Base-by-base conservation (phyloP, 129 eudicot species). In the Flaveria ramosissima region DNA sequence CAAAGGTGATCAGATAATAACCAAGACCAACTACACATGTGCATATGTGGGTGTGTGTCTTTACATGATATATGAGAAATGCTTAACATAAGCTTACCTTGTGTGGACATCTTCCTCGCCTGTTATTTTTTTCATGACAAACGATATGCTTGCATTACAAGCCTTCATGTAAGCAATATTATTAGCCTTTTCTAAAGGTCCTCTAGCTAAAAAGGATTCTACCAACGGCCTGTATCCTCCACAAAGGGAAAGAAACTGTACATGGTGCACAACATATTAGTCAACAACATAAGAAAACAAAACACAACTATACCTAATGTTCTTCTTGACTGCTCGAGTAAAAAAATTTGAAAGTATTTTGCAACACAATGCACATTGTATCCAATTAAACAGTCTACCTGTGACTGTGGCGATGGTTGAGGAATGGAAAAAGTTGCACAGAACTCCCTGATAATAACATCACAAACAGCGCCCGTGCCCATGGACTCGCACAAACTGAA, bases 61-160 rank as follows among this genome's bases (percentile, higher is more conserved):
- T 30, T 30, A 30, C 36, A 30, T 6, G 36, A 30, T 30, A 30
- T 30, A 3, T 30, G 36, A 30, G 36, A 43, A 43, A 1, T 43
- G 11, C 9, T 43, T 53, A n/a, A 16, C 5, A 55, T 17, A 17
- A 6, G 26, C 62, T 17, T 55, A 55, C 62, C 26, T 55, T 55
- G 62, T n/a, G 11, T 55, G 62, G 13, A 55, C 12, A 55, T 55
- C 62, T 55, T 55, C 62, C 13, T 55, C n/a, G 62, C 62, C 62
- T 55, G 8, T 55, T 17, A 55, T 19, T 11, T 55, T 55, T 55
- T 55, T 55, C 62, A 55, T 55, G 62, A 55, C 62, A 55, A 1
- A 55, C 0, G 24, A 55, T 55, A 55, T 55, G 62, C 62, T 10
- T 20, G 27, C 15, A 9, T 57, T 23, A 57, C 64, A 57, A 20